Evolutionary conservation across 202 grass and related monocot species (phyloP).

Genomic region (Hordeum pubiflorum): DNA sequence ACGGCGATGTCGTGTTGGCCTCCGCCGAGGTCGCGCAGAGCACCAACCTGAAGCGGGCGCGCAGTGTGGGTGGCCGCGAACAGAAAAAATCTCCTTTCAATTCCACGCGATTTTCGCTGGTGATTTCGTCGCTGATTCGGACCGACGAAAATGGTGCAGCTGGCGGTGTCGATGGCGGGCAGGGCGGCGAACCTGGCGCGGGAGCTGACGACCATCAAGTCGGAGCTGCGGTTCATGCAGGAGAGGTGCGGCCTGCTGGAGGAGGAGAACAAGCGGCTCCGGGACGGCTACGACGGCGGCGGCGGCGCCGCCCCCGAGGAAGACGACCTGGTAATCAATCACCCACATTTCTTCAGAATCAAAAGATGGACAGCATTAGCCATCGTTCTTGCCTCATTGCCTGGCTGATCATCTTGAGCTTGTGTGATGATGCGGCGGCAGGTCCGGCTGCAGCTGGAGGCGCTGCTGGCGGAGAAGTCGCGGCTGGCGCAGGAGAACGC

Average conservation of each 20-base stretch:
- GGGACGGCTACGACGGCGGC: slow-evolving; percentile 47
- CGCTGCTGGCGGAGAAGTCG: slow-evolving; percentile 78
- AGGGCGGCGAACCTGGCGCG: slow-evolving; percentile 60
- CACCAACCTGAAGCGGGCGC: slow-evolving; percentile 66
- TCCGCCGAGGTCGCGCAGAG: slow-evolving; percentile 42
- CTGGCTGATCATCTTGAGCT: neutral
- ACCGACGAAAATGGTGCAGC: slow-evolving; percentile 24
- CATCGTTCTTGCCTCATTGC: too few relatives aligned
- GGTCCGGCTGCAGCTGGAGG: slow-evolving; percentile 86
- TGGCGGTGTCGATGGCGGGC: slow-evolving; percentile 71
- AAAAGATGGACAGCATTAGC: neutral
- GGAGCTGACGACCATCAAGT: slow-evolving; percentile 88
- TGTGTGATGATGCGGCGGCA: neutral
- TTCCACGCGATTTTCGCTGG: too few relatives aligned
- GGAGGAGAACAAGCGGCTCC: slow-evolving; percentile 75
- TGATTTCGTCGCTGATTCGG: too few relatives aligned
- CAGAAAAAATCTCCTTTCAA: too few relatives aligned
- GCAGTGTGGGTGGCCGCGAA: slow-evolving; percentile 33
- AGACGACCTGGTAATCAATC: slow-evolving; percentile 67
- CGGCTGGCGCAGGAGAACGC: slow-evolving; percentile 81
- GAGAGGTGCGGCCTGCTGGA: slow-evolving; percentile 73
- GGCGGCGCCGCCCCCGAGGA: slow-evolving; percentile 52
- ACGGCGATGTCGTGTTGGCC: neutral
- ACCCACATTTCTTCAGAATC: neutral
- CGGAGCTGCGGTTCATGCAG: slow-evolving; percentile 75